Evolutionary conservation across 805 yeast genomes (phyloP).

Genomic region (Suhomyces sp.): DNA sequence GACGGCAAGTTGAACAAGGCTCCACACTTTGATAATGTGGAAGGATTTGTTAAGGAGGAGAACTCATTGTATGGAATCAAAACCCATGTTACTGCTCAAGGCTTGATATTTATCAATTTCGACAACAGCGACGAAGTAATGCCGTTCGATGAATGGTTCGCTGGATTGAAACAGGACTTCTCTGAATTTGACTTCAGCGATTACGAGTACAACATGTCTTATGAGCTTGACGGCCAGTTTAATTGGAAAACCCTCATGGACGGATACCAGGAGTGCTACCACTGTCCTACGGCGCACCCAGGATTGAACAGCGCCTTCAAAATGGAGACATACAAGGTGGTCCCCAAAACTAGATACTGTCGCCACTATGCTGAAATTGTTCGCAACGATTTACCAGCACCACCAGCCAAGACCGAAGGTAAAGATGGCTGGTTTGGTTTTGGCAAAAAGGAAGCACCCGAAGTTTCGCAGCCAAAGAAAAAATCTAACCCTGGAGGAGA

Average conservation of each 20-base stretch:
- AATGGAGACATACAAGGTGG: slow-evolving; percentile 65
- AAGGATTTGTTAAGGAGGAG: slow-evolving; percentile 54
- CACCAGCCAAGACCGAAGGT: slow-evolving; percentile 27
- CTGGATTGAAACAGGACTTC: slow-evolving; percentile 51
- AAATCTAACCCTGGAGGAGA: slow-evolving; percentile 58
- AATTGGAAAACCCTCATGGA: slow-evolving; percentile 69
- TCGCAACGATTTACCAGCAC: slow-evolving; percentile 24
- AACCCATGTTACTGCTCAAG: slow-evolving; percentile 54
- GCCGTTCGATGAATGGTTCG: slow-evolving; percentile 52
- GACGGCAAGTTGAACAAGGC: slow-evolving; percentile 59
- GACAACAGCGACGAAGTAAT: slow-evolving; percentile 42
- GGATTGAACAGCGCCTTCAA: slow-evolving; percentile 55
- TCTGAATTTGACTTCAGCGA: slow-evolving; percentile 58
- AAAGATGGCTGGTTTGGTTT: slow-evolving; percentile 53
- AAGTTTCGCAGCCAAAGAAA: slow-evolving; percentile 6
- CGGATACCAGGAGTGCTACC: slow-evolving; percentile 67
- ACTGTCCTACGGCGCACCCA: slow-evolving; percentile 67
- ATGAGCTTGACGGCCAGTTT: slow-evolving; percentile 60
- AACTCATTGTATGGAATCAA: slow-evolving; percentile 55
- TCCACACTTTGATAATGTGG: slow-evolving; percentile 58
- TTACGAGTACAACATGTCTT: slow-evolving; percentile 63
- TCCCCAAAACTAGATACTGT: slow-evolving; percentile 56
- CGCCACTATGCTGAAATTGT: slow-evolving; percentile 60
- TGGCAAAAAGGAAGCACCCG: slow-evolving; percentile 30
- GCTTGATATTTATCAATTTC: slow-evolving; percentile 56